Percentiles rank a stretch among this genome's conserved stretches.
Evolutionary conservation across 2,329 filamentous ascomycete genomes (phyloP).

Genomic region (Calonectria pseudoturangicola): DNA sequence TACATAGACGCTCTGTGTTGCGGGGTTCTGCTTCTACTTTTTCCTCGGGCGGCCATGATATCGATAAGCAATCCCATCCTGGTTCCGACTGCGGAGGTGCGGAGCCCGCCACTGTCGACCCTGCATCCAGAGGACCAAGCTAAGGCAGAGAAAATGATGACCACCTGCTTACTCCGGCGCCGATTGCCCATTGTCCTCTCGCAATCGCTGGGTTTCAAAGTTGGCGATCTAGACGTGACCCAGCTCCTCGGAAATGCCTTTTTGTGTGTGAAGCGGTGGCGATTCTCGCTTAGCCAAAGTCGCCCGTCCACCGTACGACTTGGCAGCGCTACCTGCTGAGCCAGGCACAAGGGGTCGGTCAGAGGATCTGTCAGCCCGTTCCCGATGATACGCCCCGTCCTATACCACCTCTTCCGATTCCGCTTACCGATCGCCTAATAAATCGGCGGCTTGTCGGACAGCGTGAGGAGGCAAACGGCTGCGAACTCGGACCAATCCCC

Average conservation of each 20-base stretch:
- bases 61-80: conserved; percentile 45
- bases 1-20: conserved; percentile 51
- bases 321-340: conserved; percentile 32
- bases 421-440: conserved; percentile 52
- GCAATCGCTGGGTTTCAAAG: conserved; percentile 19
- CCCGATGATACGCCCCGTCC: conserved; percentile 26
- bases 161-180: conserved; percentile 41
- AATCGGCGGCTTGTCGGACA: conserved; percentile 38
- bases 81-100: conserved; percentile 56
- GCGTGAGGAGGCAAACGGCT: not conserved
- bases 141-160: conserved; percentile 41
- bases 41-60: conserved; percentile 51
- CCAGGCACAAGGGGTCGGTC: conserved; percentile 31
- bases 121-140: conserved; percentile 38
- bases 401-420: conserved; percentile 48
- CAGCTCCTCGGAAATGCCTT: conserved; percentile 50
- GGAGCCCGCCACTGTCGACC: conserved; percentile 48
- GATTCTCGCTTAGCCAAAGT: conserved; percentile 43
- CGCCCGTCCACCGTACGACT: conserved; percentile 52
- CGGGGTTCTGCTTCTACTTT: conserved; percentile 54
- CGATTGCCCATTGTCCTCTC: conserved; percentile 42
- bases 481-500: conserved; percentile 56
- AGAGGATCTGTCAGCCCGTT: conserved; percentile 19
- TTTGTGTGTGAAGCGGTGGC: conserved; percentile 17
- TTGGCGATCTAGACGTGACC: not conserved